Evolutionary conservation across 1,284 basidiomycete genomes (phyloP), one percentile per base, ranked within the genome.

Genomic region (Wallemia hederae): DNA sequence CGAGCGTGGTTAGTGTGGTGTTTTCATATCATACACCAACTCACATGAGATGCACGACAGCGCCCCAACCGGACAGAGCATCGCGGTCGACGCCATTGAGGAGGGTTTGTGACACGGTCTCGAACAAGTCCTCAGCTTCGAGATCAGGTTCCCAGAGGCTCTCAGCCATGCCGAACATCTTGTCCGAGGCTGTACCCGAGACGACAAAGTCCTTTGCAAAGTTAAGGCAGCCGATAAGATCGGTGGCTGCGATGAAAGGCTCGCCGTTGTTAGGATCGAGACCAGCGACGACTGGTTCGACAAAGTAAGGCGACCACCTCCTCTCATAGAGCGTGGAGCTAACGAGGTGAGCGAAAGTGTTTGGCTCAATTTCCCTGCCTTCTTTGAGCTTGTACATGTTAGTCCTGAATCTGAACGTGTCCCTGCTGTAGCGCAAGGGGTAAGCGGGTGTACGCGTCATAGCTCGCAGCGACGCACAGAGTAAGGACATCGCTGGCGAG

Each of bases 321-420:
- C 81, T 81, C 73, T 97, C 90, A 72, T 98, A 99, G 27, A 99
- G 77, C n/a, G 92, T 94, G 61, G 87, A 91, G 60, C 87, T 91
- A 64, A 97, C 83, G 65, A 99, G 81, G 69, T 92, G 87, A 25
- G 90, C 85, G 72, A 98, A 97, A 7, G 89, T 90, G 74, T 91
- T 82, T 58, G 94, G 94, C 66, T 90, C 83, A 68, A 99, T 96
- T 67, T 91, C 84, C 63, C 94, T 80, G 70, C 97, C 92, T 71
- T 99, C 94, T 74, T 98, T 99, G 79, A 99, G 96, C 59, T 87
- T 86, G 75, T 97, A 98, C 87, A 98, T 94, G 76, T 98, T 99
- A 62, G 94, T 83, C 63, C 91, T 79, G 74, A 86, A 94, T 61
- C 94, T 81, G 68, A 96, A 82, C 61, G 81, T 79, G 71, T 96